Percentiles rank a stretch among this genome's conserved stretches.
Evolutionary conservation across 73 alveolate genomes (phyloP).

Genomic region (Halteria grandinella): DNA sequence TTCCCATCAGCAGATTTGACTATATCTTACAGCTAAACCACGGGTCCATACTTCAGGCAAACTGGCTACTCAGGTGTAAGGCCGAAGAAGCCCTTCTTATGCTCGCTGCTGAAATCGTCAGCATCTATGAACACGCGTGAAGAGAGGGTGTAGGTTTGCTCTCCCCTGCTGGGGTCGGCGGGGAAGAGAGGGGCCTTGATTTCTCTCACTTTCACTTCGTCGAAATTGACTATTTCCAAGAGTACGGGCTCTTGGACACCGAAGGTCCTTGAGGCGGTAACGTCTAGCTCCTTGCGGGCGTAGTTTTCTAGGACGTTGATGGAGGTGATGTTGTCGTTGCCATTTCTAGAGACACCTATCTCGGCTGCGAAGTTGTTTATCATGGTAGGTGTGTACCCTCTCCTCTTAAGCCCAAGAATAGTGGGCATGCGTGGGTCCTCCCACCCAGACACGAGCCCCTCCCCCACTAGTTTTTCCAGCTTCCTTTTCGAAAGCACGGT

Average conservation of each 20-base stretch:
- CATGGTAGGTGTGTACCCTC: conserved; percentile 98
- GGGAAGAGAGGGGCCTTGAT: conserved; percentile 95
- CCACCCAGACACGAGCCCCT: conserved; percentile 94
- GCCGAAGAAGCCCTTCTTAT: conserved; percentile 92
- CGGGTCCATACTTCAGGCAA: conserved; percentile 91
- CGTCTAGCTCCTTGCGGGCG: conserved; percentile 93
- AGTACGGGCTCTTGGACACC: conserved; percentile 93
- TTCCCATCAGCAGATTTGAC: conserved; percentile 83
- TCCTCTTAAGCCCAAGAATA: conserved; percentile 94
- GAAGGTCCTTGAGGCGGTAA: conserved; percentile 96
- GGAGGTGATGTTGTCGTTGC: conserved; percentile 93
- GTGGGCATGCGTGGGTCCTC: conserved; percentile 98
- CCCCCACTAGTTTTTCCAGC: conserved; percentile 86
- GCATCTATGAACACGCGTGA: conserved; percentile 86
- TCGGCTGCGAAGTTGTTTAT: conserved; percentile 95
- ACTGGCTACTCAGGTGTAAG: conserved; percentile 93
- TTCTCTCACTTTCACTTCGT: conserved; percentile 63
- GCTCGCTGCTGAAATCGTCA: conserved; percentile 91
- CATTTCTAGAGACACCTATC: conserved; percentile 96
- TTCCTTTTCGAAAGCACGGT: conserved; percentile 95
- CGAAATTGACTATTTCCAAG: conserved; percentile 80
- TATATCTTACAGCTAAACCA: conserved; percentile 76
- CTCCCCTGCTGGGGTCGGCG: conserved; percentile 84
- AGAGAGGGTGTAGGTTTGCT: conserved; percentile 76
- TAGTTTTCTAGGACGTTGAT: conserved; percentile 92